Evolutionary conservation across 75 land plant genomes (phyloP).

Genomic region (Pinus tabuliformis): DNA sequence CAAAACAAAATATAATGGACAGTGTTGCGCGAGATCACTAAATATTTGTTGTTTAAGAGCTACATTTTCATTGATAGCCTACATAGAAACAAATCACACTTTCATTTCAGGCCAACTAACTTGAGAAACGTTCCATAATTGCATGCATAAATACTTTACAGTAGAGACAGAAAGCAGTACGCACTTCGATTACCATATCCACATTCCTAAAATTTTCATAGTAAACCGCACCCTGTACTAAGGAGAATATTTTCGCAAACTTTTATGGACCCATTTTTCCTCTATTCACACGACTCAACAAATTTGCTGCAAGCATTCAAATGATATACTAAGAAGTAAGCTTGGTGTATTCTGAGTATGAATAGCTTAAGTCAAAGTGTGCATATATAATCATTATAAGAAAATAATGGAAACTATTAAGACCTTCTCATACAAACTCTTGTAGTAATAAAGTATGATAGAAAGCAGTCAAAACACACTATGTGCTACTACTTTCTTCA

Average conservation of each 20-base stretch:
- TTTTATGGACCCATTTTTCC: conserved; percentile 80
- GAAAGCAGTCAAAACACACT: not conserved
- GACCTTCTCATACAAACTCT: not conserved
- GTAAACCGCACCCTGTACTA: conserved; percentile 68
- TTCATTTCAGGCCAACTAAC: conserved; percentile 11
- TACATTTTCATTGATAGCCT: conserved; percentile 91
- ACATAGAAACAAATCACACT: conserved; percentile 10
- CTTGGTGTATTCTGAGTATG: not conserved
- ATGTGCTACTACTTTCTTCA: not conserved
- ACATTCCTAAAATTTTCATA: conserved; percentile 80
- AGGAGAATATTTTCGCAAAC: conserved; percentile 71
- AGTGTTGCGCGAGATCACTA: conserved; percentile 66
- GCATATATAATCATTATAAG: not conserved
- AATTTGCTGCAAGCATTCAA: conserved; percentile 55
- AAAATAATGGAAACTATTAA: not conserved
- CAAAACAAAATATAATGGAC: conserved; percentile 69
- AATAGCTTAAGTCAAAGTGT: not conserved
- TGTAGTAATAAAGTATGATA: not conserved
- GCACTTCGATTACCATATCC: conserved; percentile 93
- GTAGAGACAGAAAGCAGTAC: not conserved
- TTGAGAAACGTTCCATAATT: not conserved
- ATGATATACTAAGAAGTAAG: not conserved
- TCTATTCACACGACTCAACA: conserved; percentile 93
- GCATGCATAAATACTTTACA: not conserved
- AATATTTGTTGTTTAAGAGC: conserved; percentile 86